A percentile compares a stretch with the other conserved stretches of the same genome.
These are phyloP conservation scores for Arachnomyces sp. DNA, from an alignment of 2,329 filamentous ascomycete genomes.

Conservation along the genomic window DNA sequence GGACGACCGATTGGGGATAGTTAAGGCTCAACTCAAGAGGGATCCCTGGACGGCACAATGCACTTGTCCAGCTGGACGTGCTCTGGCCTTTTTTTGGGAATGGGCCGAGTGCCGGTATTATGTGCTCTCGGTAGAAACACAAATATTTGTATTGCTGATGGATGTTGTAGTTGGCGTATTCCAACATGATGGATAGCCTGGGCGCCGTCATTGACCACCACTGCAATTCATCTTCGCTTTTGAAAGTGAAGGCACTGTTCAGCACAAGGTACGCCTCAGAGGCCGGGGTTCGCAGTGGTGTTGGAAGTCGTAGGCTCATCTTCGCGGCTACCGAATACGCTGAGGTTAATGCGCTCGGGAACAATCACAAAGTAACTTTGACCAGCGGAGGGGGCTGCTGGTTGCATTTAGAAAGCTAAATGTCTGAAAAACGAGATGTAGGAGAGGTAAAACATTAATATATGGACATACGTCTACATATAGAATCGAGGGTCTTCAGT, in stretches of 20 bases:
- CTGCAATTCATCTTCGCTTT: conserved; percentile 9
- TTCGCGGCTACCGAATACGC: too few species aligned
- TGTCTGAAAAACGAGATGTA: too few species aligned
- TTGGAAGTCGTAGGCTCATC: too few species aligned
- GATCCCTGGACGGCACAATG: conserved; percentile 5
- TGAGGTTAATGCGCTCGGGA: too few species aligned
- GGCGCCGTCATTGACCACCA: conserved; percentile 18
- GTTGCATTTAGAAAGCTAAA: too few species aligned
- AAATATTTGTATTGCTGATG: conserved; percentile 14
- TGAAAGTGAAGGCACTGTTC: conserved; percentile 4
- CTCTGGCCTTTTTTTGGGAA: conserved; percentile 8
- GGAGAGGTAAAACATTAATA: too few species aligned
- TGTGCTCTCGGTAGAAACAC: conserved; percentile 8
- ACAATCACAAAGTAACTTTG: too few species aligned
- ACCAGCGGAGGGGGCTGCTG: too few species aligned
- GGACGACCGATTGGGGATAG: conserved; percentile 6
- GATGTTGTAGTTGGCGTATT: conserved; percentile 10
- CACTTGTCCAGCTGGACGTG: too few species aligned
- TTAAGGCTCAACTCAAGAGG: conserved; percentile 12
- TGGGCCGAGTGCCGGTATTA: conserved; percentile 14
- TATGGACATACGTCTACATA: too few species aligned
- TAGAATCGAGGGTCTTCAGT: too few species aligned
- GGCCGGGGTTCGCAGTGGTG: too few species aligned
- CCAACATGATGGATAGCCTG: conserved; percentile 13
- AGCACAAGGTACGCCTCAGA: background rate